Percentiles rank a stretch among this genome's conserved stretches.
Conservation (phyloP, 176 grass and related monocot species). For the Raddia distichophylla region DNA sequence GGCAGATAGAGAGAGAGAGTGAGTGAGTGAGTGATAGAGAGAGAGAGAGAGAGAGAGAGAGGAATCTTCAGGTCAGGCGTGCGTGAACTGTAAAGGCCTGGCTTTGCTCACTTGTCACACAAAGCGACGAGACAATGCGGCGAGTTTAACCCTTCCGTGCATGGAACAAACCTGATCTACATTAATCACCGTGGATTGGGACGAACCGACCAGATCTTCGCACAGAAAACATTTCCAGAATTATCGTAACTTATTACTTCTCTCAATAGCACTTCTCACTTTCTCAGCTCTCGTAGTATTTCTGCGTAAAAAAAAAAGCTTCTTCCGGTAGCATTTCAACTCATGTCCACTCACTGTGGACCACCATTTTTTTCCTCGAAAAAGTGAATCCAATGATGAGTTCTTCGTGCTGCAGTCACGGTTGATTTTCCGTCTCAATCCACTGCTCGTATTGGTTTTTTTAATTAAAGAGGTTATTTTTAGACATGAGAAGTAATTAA, state of each 20-base stretch:
- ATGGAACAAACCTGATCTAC: neutral
- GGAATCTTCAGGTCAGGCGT: slow-evolving; percentile 34
- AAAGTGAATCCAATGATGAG: neutral
- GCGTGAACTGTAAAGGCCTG: slow-evolving; percentile 24
- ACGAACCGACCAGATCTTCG: too few species aligned
- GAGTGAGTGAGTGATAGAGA: too few species aligned
- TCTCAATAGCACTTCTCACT: neutral
- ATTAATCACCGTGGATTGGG: too few species aligned
- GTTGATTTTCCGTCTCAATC: neutral
- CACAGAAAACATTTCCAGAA: too few species aligned
- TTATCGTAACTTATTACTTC: too few species aligned
- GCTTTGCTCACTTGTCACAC: slow-evolving; percentile 16
- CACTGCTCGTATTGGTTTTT: neutral
- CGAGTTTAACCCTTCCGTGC: neutral
- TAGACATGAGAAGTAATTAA: too few species aligned
- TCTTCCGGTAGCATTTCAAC: neutral
- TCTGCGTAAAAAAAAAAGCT: neutral
- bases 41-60: too few species aligned
- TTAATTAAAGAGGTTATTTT: too few species aligned
- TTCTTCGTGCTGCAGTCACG: neutral
- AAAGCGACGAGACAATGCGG: neutral
- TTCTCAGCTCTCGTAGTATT: too few species aligned
- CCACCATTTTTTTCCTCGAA: neutral
- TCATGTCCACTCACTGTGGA: neutral
- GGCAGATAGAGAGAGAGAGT: too few species aligned